Percentiles rank a stretch among this genome's conserved stretches.
phyloP scores from a whole-genome alignment of 805 yeast genomes.

The Kuraishia molischiana region DNA sequence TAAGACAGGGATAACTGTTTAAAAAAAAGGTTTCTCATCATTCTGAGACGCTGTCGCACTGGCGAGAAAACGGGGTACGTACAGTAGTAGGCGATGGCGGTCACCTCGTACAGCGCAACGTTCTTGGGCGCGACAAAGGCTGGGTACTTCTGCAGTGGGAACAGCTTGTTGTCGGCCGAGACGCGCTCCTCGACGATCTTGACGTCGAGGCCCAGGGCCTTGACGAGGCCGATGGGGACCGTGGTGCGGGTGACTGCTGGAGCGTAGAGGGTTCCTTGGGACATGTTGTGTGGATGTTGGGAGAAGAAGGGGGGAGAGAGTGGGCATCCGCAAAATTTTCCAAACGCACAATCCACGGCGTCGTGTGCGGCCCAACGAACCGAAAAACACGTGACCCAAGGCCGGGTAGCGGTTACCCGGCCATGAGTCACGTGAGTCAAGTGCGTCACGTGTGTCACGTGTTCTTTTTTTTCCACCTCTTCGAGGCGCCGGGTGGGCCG shows the following conservation, averaged over 20 bases:
- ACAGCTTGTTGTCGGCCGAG: conserved; percentile 33
- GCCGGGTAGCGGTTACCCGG: too few species aligned
- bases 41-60: conserved; percentile 9
- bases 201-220: conserved; percentile 51
- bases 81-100: conserved; percentile 50
- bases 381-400: too few species aligned
- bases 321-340: too few species aligned
- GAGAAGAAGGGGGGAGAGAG: too few species aligned
- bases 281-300: conserved; percentile 14
- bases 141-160: conserved; percentile 62
- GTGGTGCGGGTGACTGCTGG: conserved; percentile 19
- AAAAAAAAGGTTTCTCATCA: conserved; percentile 49
- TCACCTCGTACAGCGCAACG: conserved; percentile 57
- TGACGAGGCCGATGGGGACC: conserved; percentile 28
- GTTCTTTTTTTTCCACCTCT: too few species aligned
- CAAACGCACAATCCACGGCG: too few species aligned
- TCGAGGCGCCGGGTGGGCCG: too few species aligned
- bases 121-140: conserved; percentile 66
- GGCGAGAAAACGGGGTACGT: not conserved
- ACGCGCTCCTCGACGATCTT: conserved; percentile 29
- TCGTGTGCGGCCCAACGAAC: too few species aligned
- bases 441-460: too few species aligned
- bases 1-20: conserved; percentile 86
- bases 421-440: too few species aligned
- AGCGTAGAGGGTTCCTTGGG: conserved; percentile 24